Conservation (phyloP, 768 basidiomycete genomes). For the Gloeopeniophorella convolvens region DNA sequence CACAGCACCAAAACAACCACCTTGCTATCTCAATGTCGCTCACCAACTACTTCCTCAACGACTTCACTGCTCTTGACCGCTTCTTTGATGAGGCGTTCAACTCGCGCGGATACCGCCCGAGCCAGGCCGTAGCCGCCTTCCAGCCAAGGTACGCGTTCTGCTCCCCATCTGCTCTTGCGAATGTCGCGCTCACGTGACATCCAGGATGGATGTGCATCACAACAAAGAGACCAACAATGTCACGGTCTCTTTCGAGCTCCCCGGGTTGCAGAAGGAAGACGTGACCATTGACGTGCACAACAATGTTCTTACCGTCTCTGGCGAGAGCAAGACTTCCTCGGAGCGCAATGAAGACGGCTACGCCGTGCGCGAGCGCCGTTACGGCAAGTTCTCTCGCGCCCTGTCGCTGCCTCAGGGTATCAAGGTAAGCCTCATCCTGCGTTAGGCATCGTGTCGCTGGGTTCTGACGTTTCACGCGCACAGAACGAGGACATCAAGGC, state of each 20-base stretch:
- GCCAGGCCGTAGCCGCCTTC: conserved; percentile 3
- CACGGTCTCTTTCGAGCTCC: conserved; percentile 52
- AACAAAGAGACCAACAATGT: conserved; percentile 40
- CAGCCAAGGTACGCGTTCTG: conserved; percentile 11
- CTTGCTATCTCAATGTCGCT: too few species aligned
- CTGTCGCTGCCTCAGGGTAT: conserved; percentile 21
- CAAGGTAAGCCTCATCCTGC: conserved; percentile 15
- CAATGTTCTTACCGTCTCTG: conserved; percentile 45
- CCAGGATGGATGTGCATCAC: conserved; percentile 53
- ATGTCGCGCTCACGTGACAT: not conserved
- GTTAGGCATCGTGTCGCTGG: too few species aligned
- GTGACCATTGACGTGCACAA: conserved; percentile 46
- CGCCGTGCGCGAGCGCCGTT: conserved; percentile 29
- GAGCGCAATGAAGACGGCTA: conserved; percentile 33
- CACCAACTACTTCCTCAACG: conserved; percentile 35
- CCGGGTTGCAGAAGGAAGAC: conserved; percentile 47
- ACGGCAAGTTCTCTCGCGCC: conserved; percentile 27
- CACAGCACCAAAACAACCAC: too few species aligned
- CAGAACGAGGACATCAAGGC: conserved; percentile 28
- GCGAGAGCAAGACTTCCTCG: conserved; percentile 34
- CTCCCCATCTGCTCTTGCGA: too few species aligned
- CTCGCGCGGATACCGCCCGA: conserved; percentile 19
- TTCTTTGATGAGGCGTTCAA: conserved; percentile 37
- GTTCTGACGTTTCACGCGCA: too few species aligned
- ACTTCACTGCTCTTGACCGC: conserved; percentile 36